phyloP scores from a whole-genome alignment of 1,284 basidiomycete species.

The Cutaneotrichosporon cutaneum region DNA sequence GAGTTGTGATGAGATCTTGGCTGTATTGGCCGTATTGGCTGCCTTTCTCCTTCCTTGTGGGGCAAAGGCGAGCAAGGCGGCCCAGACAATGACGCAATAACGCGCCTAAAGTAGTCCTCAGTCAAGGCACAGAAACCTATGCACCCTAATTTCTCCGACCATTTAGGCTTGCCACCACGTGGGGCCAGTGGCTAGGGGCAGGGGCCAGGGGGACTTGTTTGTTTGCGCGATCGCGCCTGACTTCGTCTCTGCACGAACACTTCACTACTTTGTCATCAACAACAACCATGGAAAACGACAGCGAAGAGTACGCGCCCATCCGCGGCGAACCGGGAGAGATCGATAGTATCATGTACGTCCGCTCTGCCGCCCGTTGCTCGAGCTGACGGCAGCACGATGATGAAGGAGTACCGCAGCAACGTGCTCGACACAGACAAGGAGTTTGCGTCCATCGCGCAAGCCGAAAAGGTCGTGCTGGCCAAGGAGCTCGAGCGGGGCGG shows the following conservation, averaged over 20 bases:
- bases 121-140: no score
- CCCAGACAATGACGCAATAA: no score
- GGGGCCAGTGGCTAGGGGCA: no score
- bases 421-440: slow-evolving; percentile 32
- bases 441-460: slow-evolving; percentile 25
- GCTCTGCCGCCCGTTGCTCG: not conserved
- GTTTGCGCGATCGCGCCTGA: slow-evolving; percentile 5
- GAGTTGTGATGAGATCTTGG: no score
- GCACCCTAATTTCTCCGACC: not conserved
- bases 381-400: slow-evolving; percentile 1
- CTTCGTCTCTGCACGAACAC: not conserved
- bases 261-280: not conserved
- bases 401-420: slow-evolving; percentile 33
- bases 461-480: slow-evolving; percentile 38
- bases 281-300: slow-evolving; percentile 1
- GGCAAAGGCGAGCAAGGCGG: no score
- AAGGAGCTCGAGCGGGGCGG: slow-evolving; percentile 33
- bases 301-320: slow-evolving; percentile 4
- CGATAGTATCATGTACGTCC: not conserved
- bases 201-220: no score
- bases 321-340: not conserved
- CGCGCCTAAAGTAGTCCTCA: no score
- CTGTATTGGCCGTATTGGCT: no score
- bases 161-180: not conserved
- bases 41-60: no score